A percentile compares a stretch with the other conserved stretches of the same genome.
These are phyloP conservation scores for Capsella rubella DNA, from an alignment of 441 rosid genomes.

Conservation along the genomic window DNA sequence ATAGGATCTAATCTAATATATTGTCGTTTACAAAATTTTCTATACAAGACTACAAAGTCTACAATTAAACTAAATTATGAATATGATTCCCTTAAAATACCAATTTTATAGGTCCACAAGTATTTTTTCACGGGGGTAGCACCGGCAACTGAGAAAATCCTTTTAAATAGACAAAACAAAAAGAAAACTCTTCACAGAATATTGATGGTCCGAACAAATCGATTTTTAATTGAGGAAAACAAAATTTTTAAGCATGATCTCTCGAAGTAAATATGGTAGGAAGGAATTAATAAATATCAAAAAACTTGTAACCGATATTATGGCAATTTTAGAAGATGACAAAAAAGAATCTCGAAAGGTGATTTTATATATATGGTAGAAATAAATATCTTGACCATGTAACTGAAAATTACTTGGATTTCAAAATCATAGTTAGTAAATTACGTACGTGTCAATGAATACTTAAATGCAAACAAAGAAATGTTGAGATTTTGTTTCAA, in stretches of 20 bases:
- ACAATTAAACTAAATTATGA: background rate
- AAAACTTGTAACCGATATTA: background rate
- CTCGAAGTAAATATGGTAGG: slow-evolving; percentile 2
- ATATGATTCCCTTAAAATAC: background rate
- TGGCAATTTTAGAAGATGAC: background rate
- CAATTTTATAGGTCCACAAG: slow-evolving; percentile 24
- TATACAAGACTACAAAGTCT: background rate
- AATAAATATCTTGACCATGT: slow-evolving; percentile 23
- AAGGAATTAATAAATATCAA: background rate
- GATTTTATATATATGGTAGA: background rate
- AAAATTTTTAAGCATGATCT: slow-evolving; percentile 16
- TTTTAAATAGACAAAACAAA: slow-evolving; percentile 30
- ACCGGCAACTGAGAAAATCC: slow-evolving; percentile 19
- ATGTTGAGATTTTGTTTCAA: slow-evolving; percentile 4
- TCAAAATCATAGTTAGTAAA: background rate
- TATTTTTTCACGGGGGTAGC: slow-evolving; percentile 34
- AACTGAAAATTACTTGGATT: background rate
- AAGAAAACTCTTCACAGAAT: slow-evolving; percentile 41
- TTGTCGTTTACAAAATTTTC: slow-evolving; percentile 8
- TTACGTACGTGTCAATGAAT: background rate
- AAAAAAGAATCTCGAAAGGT: background rate
- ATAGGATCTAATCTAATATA: slow-evolving; percentile 19
- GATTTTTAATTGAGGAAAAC: slow-evolving; percentile 18
- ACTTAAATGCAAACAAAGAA: background rate
- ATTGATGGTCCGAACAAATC: slow-evolving; percentile 27